Percentiles rank a stretch among this genome's conserved stretches.
Evolutionary conservation across 805 yeast species (phyloP).

Genomic region (Pichia paraexigua): DNA sequence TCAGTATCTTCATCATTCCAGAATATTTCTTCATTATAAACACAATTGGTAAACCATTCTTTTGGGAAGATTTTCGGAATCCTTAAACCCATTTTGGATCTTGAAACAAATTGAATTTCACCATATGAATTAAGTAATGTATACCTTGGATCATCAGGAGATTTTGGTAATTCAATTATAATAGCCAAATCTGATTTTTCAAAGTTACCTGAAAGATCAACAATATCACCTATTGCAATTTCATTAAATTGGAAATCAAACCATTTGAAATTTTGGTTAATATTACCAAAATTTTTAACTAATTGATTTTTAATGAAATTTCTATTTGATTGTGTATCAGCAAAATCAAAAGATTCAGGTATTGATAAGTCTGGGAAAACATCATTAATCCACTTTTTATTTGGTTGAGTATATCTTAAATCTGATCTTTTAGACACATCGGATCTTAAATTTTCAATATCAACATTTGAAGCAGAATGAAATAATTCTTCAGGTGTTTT

Average conservation of each 20-base stretch:
- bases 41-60: constrained; percentile 25
- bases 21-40: constrained; percentile 24
- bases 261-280: constrained; percentile 9
- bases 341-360: constrained; percentile 13
- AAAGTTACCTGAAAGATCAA: constrained; percentile 37
- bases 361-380: constrained; percentile 8
- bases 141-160: constrained; percentile 44
- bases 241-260: constrained; percentile 20
- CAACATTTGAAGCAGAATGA: constrained; percentile 20
- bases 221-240: constrained; percentile 54
- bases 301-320: constrained; percentile 10
- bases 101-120: constrained; percentile 41
- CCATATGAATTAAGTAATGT: constrained; percentile 54
- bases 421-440: constrained; percentile 18
- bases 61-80: constrained; percentile 46
- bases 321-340: constrained; percentile 15
- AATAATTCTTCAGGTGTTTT: constrained; percentile 29
- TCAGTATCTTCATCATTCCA: constrained; percentile 7
- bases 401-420: constrained; percentile 24
- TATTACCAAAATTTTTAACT: constrained; percentile 13
- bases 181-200: constrained; percentile 42
- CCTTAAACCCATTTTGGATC: constrained; percentile 38
- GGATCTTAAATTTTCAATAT: constrained; percentile 20
- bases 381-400: constrained; percentile 22
- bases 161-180: constrained; percentile 45